phyloP scores from a whole-genome alignment of 192 early-diverging fungal genomes.

The Backusella parvicylindrica region DNA sequence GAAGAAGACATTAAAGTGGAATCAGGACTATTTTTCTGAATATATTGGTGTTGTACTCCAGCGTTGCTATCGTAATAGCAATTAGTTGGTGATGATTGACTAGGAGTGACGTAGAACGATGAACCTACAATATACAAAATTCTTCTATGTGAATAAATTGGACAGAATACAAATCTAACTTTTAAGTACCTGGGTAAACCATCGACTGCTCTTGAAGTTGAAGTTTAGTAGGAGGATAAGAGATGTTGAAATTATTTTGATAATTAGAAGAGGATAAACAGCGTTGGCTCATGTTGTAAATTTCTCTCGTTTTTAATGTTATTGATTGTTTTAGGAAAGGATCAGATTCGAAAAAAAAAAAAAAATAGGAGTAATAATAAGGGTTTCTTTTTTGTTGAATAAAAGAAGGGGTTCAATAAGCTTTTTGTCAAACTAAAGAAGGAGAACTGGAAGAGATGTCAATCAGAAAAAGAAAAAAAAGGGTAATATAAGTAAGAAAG shows the following conservation, averaged over 20 bases:
- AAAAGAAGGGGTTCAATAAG: not conserved
- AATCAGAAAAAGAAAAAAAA: not conserved
- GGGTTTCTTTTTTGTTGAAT: not conserved
- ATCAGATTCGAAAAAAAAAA: not conserved
- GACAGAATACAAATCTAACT: not conserved
- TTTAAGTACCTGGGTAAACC: conserved; percentile 10
- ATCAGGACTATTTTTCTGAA: conserved; percentile 1
- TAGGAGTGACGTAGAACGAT: conserved; percentile 13
- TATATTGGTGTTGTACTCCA: not conserved
- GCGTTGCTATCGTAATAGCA: conserved; percentile 10
- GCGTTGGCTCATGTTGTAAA: not conserved
- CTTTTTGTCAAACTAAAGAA: conserved; percentile 2
- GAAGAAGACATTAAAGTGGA: conserved; percentile 17
- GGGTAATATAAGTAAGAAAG: not conserved
- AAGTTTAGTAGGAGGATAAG: not conserved
- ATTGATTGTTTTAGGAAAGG: not conserved
- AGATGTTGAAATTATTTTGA: not conserved
- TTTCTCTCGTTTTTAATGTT: not conserved
- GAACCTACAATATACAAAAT: conserved; percentile 2
- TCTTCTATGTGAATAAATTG: not conserved
- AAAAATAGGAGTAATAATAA: not conserved
- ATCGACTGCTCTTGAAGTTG: conserved; percentile 13
- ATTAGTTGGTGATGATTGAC: conserved; percentile 10
- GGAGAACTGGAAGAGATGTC: not conserved
- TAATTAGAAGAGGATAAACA: conserved; percentile 11